These are phyloP conservation scores for Cercophora scortea DNA, from an alignment of 495 filamentous ascomycete genomes.

Conservation along the genomic window DNA sequence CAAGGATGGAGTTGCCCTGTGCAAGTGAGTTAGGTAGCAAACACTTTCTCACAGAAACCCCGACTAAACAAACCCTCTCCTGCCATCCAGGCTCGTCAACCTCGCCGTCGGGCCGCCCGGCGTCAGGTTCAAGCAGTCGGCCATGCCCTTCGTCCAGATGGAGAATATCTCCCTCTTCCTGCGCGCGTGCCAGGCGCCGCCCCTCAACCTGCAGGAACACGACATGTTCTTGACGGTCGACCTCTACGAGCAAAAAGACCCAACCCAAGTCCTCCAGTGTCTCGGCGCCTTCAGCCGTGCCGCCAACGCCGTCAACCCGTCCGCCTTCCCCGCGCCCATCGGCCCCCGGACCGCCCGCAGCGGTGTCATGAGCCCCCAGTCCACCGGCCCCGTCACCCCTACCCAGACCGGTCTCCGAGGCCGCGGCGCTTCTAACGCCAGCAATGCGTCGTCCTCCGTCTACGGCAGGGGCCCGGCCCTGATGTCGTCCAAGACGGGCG, in stretches of 20 bases:
- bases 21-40: slow-evolving; percentile 64
- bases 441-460: slow-evolving; percentile 53
- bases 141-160: slow-evolving; percentile 99
- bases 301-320: slow-evolving; percentile 70
- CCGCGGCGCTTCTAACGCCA: slow-evolving; percentile 61
- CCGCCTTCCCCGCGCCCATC: slow-evolving; percentile 63
- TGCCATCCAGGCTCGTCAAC: slow-evolving; percentile 65
- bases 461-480: slow-evolving; percentile 32
- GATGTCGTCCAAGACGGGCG: slow-evolving; percentile 37
- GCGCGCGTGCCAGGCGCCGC: slow-evolving; percentile 71
- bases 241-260: slow-evolving; percentile 93
- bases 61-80: slow-evolving; percentile 1
- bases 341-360: slow-evolving; percentile 57
- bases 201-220: slow-evolving; percentile 81
- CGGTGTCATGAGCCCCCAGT: slow-evolving; percentile 58
- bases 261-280: slow-evolving; percentile 92
- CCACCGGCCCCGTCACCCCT: slow-evolving; percentile 49
- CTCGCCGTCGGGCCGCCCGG: slow-evolving; percentile 68
- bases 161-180: slow-evolving; percentile 98
- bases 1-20: slow-evolving; percentile 84
- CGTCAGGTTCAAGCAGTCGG: slow-evolving; percentile 68
- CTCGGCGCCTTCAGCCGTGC: slow-evolving; percentile 83
- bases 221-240: slow-evolving; percentile 97
- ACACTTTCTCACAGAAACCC: background rate
- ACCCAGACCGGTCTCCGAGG: slow-evolving; percentile 42